These are phyloP conservation scores for Ochetophila trinervis DNA, from an alignment of 306 rosid genomes.

Conservation along the genomic window DNA sequence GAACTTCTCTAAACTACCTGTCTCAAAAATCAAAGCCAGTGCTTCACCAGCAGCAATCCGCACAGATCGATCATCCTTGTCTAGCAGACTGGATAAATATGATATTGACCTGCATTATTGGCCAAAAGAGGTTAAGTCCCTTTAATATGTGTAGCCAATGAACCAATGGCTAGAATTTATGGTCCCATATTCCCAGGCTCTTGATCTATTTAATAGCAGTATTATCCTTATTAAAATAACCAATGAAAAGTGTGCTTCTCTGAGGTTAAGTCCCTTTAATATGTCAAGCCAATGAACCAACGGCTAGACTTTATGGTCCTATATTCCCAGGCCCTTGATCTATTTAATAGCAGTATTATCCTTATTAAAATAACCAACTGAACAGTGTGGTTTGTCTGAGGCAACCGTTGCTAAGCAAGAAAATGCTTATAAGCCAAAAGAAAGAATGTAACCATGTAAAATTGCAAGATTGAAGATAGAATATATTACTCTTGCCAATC, in stretches of 20 bases:
- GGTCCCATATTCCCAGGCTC: not conserved
- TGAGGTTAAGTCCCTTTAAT: too few species aligned
- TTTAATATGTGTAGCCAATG: not conserved
- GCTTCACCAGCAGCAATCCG: conserved; percentile 98
- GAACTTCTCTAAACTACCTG: conserved; percentile 61
- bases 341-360: not conserved
- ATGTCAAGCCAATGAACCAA: too few species aligned
- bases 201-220: not conserved
- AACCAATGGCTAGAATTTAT: not conserved
- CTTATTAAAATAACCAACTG: not conserved
- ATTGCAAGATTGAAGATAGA: not conserved
- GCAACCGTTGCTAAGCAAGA: too few species aligned
- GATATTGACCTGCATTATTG: conserved; percentile 61
- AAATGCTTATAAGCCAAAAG: not conserved
- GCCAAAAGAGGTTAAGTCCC: not conserved
- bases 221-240: not conserved
- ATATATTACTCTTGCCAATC: conserved; percentile 73
- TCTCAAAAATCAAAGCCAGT: conserved; percentile 79
- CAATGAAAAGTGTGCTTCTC: too few species aligned
- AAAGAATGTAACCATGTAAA: not conserved
- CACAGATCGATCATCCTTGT: conserved; percentile 84
- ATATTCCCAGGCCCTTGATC: not conserved
- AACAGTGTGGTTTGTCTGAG: too few species aligned
- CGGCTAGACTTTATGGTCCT: too few species aligned
- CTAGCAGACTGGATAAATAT: conserved; percentile 76